Evolutionary conservation across 352 stramenopile species (phyloP), one percentile per base, ranked within the genome.

Genomic region (Saprolegnia parasitica): DNA sequence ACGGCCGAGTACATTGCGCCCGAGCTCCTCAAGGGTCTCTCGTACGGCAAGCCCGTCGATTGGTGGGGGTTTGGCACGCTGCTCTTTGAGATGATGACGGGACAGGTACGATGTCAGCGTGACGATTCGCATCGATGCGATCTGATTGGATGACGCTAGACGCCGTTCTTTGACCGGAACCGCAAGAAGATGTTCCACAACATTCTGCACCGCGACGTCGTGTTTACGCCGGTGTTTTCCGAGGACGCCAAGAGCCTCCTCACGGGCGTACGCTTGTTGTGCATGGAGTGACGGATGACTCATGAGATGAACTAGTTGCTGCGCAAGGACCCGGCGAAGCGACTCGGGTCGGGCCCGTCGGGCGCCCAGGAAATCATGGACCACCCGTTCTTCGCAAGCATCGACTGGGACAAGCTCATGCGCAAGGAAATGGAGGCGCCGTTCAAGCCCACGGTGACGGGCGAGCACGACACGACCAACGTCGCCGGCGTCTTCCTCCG

Each of bases 1-100:
- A 98, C 91, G 20, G 88, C 91, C 60, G 90, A 97, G 71, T 97
- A 97, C 79, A 95, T 97, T 76, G 90, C 91, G 6, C 91, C 91
- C 0, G 91, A 97, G 75, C 68, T 97, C 58, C 76, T 97, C 20
- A 91, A 92, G 78, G 89, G 90, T 18, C 75, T 95, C 63, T 81
- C 83, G 26, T 97, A 98, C 73, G 87, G 88, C 52, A 89, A 91
- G 72, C 83, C 86, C 16, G 92, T 98, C 16, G 93, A 98, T 73
- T 98, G 91, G 91, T 98, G 93, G 93, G 87, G 86, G 39, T 96
- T 98, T 71, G 93, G 93, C 23, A 97, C 84, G 21, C 78, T 98
- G 46, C 78, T 97, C 56, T 98, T 97, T 78, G 94, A 98, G 81
- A 98, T 98, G 89, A 96, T 98, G 78, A 92, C 89, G 10, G 92